Evolutionary conservation across 305 asterid genomes (phyloP).

Genomic region (Solanum chacoense): DNA sequence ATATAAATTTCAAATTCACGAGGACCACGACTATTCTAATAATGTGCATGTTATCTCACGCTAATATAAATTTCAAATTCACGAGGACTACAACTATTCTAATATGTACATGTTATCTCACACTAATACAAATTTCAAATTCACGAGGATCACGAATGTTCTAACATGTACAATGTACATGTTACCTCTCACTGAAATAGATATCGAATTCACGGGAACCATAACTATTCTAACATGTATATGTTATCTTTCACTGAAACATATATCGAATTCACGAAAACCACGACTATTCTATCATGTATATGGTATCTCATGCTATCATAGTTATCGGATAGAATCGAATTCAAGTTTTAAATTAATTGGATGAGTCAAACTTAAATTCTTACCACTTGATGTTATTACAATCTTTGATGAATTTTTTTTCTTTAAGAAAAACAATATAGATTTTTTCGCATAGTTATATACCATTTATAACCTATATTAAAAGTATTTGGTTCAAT

Average conservation of each 20-base stretch:
- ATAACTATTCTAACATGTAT: no score
- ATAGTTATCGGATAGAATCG: neutral
- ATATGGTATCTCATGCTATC: neutral
- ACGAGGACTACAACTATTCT: no score
- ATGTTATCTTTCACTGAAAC: neutral
- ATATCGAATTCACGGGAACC: no score
- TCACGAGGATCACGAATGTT: neutral
- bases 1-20: no score
- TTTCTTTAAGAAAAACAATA: neutral
- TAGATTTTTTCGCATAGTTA: neutral
- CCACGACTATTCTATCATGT: neutral
- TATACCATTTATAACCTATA: neutral
- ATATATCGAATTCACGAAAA: neutral
- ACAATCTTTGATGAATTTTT: neutral
- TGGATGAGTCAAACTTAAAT: neutral
- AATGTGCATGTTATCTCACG: no score
- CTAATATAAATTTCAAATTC: no score
- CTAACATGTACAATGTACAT: no score
- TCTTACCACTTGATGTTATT: neutral
- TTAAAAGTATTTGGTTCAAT: neutral
- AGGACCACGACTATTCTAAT: no score
- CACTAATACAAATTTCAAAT: no score
- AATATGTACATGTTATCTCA: no score
- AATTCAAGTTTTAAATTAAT: neutral
- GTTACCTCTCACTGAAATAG: rapidly evolving